Base-by-base conservation (phyloP, 129 eudicot genomes). In the Apium graveolens region DNA sequence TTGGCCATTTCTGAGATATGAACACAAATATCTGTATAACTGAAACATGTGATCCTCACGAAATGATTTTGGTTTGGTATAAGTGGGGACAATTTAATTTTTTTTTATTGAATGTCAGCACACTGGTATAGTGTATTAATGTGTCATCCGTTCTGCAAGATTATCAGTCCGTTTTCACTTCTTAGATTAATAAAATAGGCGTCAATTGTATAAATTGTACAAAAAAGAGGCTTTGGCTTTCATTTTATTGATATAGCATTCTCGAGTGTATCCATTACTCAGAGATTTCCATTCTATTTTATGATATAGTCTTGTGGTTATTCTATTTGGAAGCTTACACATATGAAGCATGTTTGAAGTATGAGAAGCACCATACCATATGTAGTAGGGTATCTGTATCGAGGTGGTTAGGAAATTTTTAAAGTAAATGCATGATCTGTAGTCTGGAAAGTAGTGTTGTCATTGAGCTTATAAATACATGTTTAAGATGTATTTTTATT, bases 1-100 rank as follows among this genome's bases (percentile, higher is more conserved):
- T 70, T 92, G 84, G 96, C n/a, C n/a, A 24, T 53, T 11, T 53
- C 7, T 53, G 3, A 53, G 29, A 53, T 53, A 7, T 53, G 63
- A 53, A 53, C 29, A 21, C 12, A n/a, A 0, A 6, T 6, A 21
- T 53, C 27, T 21, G 63, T 53, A 53, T 29, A 53, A 53, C 9
- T 57, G 9, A 57, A 57, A 57, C 31, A 31, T 8, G 14, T 24
- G 65, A 57, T 13, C 29, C 31, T 57, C 31, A 0, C 5, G 11
- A 31, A 57, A 2, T n/a, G 65, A n/a, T 57, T 57, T 57, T 57
- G 29, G 65, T 57, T 57, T 57, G 65, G 29, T 65, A 65, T 27
- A 20, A 16, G 70, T 29, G 8, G 70, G 37, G 29, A 11, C 38
- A 65, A 13, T 65, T 62, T 27, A 10, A 65, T 65, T 31, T 66